A percentile compares a stretch with the other conserved stretches of the same genome.
Conservation (phyloP, 148 eudicot species). For the Suaeda aralocaspica region DNA sequence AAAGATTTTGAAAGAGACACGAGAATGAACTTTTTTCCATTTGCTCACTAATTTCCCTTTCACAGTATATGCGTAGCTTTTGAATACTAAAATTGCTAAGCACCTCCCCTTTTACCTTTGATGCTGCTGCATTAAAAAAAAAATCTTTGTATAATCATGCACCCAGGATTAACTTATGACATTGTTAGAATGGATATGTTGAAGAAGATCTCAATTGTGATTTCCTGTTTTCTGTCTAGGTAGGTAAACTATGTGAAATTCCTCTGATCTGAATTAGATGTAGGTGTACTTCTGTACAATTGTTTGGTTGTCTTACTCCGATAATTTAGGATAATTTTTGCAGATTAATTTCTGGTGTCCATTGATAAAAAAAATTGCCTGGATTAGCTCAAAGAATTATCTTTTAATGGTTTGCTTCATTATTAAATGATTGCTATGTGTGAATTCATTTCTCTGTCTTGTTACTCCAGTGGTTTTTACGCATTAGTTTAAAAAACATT, state of each 20-base stretch:
- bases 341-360: no score
- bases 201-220: background rate
- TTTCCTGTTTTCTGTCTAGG: background rate
- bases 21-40: background rate
- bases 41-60: background rate
- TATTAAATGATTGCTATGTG: background rate
- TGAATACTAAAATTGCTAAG: background rate
- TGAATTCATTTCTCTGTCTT: background rate
- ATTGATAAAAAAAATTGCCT: no score
- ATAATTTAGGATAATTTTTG: no score
- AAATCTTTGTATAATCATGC: background rate
- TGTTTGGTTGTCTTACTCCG: background rate
- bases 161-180: background rate
- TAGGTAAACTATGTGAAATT: background rate
- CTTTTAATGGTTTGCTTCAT: background rate
- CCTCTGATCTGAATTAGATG: background rate
- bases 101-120: background rate
- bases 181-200: background rate
- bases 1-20: background rate
- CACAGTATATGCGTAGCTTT: background rate
- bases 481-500: background rate
- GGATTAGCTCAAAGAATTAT: background rate
- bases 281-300: background rate
- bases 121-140: background rate
- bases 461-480: background rate